Base-by-base conservation (phyloP, 768 basidiomycete genomes). In the Naganishia vaughanmartiniae region DNA sequence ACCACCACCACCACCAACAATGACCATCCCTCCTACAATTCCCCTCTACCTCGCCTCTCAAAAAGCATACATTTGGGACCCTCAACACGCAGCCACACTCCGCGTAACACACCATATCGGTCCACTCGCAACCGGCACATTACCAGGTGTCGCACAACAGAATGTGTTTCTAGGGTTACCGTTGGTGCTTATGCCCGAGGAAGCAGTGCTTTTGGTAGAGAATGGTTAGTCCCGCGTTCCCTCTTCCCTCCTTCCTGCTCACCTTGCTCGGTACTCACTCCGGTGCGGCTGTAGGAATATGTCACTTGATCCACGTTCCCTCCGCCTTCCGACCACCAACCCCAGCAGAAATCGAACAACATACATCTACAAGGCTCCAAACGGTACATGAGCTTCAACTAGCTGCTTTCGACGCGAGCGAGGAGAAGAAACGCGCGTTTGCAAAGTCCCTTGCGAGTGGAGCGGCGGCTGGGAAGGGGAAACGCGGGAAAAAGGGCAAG, bases 161-260 rank as follows among this genome's bases (percentile, higher is more conserved):
- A 99, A 99, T 83, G 87, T 90, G 2, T 99, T 99, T 78, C 84
- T 99, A 39, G 96, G 96, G 9, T 83, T 93, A n/a, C 96, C 96
- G 0, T 84, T 96, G 7, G 83, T 91, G 10, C 83, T 98, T 1
- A 87, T 91, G 82, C 91, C 92, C 0, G 96, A 99, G 81, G 96
- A 98, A 78, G 92, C 89, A 11, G 91, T 91, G 14, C 84, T 94
- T 36, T 87, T 98, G 7, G 87, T 97, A 17, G 86, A 89, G 74
- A 90, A 90, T 72, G 87, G 96, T 92, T 70, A 65, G 85, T 56
- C 28, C 28, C 19, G 4, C 19, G 1, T 19, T 12, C 14, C 12
- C 4, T 30, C 39, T 10, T 55, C 14, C 45, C 3, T 4, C 46
- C 24, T 19, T 31, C 19, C n/a, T 53, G 10, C 15, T 42, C 42